Evolutionary conservation across 352 stramenopile species (phyloP).

Genomic region (Pythium aphanidermatum): DNA sequence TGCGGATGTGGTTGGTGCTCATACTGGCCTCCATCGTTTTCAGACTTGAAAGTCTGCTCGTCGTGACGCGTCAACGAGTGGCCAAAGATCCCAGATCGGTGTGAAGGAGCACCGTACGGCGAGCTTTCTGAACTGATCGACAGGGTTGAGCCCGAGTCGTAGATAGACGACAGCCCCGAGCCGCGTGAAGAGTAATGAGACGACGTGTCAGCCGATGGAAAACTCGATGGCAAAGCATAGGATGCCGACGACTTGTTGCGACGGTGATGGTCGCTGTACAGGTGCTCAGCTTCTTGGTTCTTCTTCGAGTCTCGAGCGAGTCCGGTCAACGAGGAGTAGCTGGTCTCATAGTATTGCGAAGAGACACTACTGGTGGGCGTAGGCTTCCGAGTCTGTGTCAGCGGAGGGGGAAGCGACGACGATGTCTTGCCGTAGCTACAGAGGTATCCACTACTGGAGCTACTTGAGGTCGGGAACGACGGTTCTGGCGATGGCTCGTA

Average conservation of each 20-base stretch:
- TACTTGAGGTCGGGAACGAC: conserved; percentile 4
- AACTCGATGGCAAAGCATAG: conserved; percentile 16
- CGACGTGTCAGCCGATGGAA: conserved; percentile 10
- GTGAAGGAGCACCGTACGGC: conserved; percentile 1
- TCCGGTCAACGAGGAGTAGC: conserved; percentile 13
- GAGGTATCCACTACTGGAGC: conserved; percentile 8
- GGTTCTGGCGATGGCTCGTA: conserved; percentile 11
- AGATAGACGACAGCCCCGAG: conserved; percentile 11
- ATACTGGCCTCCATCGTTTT: conserved; percentile 14
- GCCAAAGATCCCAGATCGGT: conserved; percentile 4
- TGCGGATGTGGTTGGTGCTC: conserved; percentile 25
- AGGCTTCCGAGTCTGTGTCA: conserved; percentile 15
- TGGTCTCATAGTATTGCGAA: conserved; percentile 15
- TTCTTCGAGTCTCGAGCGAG: conserved; percentile 18
- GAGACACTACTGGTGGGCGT: conserved; percentile 3
- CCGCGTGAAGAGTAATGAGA: conserved; percentile 8
- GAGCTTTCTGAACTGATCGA: conserved; percentile 20
- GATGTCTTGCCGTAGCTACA: conserved; percentile 16
- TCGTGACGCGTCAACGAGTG: conserved; percentile 17
- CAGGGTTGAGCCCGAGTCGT: conserved; percentile 13
- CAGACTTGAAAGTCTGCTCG: conserved; percentile 19
- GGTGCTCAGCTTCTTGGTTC: conserved; percentile 10
- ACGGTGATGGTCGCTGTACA: conserved; percentile 11
- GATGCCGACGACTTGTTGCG: conserved; percentile 1
- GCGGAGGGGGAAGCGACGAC: conserved; percentile 5